Base-by-base conservation (phyloP, 2,329 filamentous ascomycete species). In the Aspergillus neotritici region DNA sequence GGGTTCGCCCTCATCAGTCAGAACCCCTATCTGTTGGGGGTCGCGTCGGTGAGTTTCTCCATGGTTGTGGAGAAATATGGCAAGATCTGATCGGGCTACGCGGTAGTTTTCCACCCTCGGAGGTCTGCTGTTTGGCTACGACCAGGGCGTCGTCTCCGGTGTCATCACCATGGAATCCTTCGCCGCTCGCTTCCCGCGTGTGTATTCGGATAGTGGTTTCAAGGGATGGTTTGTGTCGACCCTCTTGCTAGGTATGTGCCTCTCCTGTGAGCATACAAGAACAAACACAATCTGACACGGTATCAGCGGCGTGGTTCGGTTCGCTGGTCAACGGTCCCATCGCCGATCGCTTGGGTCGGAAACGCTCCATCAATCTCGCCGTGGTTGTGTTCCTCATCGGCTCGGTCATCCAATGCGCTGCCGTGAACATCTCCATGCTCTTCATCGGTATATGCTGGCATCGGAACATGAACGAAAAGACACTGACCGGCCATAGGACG, bases 211-310 rank as follows among this genome's bases (percentile, higher is more conserved):
- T 44, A 70, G 64, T 45, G 54, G 66, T 9, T 74, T 74, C 58
- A 74, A 76, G 47, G 74, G 73, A 28, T 77, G 74, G 73, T 75
- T 77, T 40, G 72, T 76, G 2, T 75, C 75, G 5, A 72, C 68
- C 2, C 57, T 78, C 4, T 55, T 75, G 8, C 58, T 77, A 1
- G 59, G 65, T 67, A 50, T 42, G 59, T 53, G 33, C 4, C 9
- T 13, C n/a, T n/a, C 7, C 5, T 30, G 3, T n/a, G 16, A n/a
- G 10, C 12, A 16, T 10, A 14, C 15, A 15, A 3, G 15, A 17
- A 16, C 9, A 15, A 14, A 21, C 16, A 3, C 10, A 38, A 30
- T 11, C 42, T 53, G 12, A 55, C 31, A n/a, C n/a, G n/a, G 15
- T n/a, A 7, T 14, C 44, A 68, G 66, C 69, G 37, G 74, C 73